Base-by-base conservation (phyloP, 352 stramenopile species). In the Phytophthora nicotianae region DNA sequence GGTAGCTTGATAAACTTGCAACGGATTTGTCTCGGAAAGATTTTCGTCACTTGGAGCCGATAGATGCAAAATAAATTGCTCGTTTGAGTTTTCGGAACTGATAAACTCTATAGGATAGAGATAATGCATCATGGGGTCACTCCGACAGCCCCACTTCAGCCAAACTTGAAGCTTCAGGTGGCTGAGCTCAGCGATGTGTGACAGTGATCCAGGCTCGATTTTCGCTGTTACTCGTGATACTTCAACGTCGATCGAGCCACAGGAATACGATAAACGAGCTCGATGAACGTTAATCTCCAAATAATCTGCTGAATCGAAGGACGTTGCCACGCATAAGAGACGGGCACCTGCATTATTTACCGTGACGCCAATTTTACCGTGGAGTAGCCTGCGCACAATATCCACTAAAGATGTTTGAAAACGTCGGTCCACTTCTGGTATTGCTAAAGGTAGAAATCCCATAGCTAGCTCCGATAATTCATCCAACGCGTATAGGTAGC, bases 161-260 rank as follows among this genome's bases (percentile, higher is more conserved):
- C 65, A 78, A n/a, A 82, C 19, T 27, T 80, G 48, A n/a, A 90
- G 16, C 17, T 72, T 75, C 9, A 90, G 38, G 26, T 69, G 71
- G 17, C 66, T 87, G 5, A 93, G 58, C 50, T 95, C 83, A 16
- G 71, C 70, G 14, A 90, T 76, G 42, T 89, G 79, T 26, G 76
- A 79, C 4, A 93, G 33, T 1, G 77, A 76, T 27, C 79, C 76
- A 19, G 86, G 86, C n/a, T 93, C 80, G 41, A 93, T 87, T 65
- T 86, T 91, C 4, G 62, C 68, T 1, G 70, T 74, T 24, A 91
- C 24, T 35, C 73, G 74, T 11, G 80, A 66, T 7, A 91, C 54
- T 10, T 76, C 61, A 3, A 90, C 26, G 27, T 77, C 65, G 5
- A 79, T 68, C 27, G 52, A 65, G 1, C 70, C 68, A 37, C 57